phyloP scores from a whole-genome alignment of 2,329 filamentous ascomycete genomes.

The Trichoderma polysporum region DNA sequence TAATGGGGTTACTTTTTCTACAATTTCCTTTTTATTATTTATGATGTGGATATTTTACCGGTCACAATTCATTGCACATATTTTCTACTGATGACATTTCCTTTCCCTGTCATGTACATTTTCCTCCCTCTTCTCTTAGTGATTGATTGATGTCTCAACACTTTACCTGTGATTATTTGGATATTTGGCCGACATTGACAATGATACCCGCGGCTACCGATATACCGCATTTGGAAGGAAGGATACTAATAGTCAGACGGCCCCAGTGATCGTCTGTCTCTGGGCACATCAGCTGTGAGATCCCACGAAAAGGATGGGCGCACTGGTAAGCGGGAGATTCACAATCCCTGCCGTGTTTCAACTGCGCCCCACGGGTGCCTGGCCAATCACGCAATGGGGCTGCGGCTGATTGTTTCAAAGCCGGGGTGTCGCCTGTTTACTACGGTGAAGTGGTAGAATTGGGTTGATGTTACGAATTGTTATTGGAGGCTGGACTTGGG shows the following conservation, averaged over 20 bases:
- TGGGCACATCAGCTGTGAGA: not conserved
- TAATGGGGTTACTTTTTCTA: slow-evolving; percentile 17
- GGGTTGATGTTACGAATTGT: not conserved
- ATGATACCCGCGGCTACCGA: not conserved
- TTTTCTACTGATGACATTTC: not conserved
- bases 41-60: slow-evolving; percentile 30
- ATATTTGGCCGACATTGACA: not conserved
- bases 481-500: not conserved
- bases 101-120: not conserved
- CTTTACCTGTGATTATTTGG: not conserved
- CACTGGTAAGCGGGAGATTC: not conserved
- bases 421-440: not conserved
- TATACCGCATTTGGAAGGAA: slow-evolving; percentile 2
- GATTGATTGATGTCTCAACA: not conserved
- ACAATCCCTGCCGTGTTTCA: slow-evolving; percentile 10
- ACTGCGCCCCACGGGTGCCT: not conserved
- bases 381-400: slow-evolving; percentile 2
- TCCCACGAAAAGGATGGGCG: not conserved
- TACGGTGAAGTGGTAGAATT: not conserved
- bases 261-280: slow-evolving; percentile 2
- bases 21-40: slow-evolving; percentile 22
- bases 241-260: slow-evolving; percentile 7
- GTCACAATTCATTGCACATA: slow-evolving; percentile 13
- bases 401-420: slow-evolving; percentile 11
- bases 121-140: not conserved